phyloP scores from a whole-genome alignment of 2,329 filamentous ascomycete genomes.

The Phialocephala sp. region DNA sequence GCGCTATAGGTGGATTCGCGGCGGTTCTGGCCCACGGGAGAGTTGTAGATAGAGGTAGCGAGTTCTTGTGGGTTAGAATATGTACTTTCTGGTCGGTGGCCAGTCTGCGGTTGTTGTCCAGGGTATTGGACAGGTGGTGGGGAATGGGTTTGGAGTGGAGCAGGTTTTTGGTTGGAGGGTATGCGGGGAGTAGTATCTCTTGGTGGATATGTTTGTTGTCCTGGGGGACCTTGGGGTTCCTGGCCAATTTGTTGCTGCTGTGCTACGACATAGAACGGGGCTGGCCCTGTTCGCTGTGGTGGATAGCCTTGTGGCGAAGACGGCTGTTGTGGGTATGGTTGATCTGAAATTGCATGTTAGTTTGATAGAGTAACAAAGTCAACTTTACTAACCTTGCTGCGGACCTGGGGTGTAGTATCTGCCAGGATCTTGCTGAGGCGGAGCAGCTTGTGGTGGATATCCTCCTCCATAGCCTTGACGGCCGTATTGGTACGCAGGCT shows the following conservation, averaged over 20 bases:
- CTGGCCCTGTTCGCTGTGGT: conserved; percentile 54
- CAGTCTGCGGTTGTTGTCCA: conserved; percentile 50
- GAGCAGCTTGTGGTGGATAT: conserved; percentile 44
- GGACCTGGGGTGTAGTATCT: conserved; percentile 72
- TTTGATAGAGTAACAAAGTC: background rate
- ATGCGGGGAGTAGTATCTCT: conserved; percentile 57
- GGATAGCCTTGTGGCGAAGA: conserved; percentile 61
- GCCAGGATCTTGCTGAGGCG: conserved; percentile 63
- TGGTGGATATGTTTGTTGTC: conserved; percentile 52
- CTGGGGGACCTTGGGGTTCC: conserved; percentile 44
- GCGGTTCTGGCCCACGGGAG: conserved; percentile 61
- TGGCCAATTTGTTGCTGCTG: conserved; percentile 42
- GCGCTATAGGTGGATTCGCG: conserved; percentile 44
- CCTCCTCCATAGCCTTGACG: conserved; percentile 45
- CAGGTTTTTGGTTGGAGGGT: conserved; percentile 52
- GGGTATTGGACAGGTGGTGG: conserved; percentile 56
- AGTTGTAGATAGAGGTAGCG: conserved; percentile 78
- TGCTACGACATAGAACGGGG: conserved; percentile 69
- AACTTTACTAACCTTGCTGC: conserved; percentile 36
- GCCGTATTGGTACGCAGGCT: conserved; percentile 77
- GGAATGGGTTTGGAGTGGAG: conserved; percentile 57
- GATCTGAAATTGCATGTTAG: conserved; percentile 30
- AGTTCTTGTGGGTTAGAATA: conserved; percentile 78
- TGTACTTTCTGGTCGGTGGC: conserved; percentile 68
- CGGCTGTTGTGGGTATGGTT: conserved; percentile 54